phyloP scores from a whole-genome alignment of 1,284 basidiomycete species.

The Malassezia caprae region DNA sequence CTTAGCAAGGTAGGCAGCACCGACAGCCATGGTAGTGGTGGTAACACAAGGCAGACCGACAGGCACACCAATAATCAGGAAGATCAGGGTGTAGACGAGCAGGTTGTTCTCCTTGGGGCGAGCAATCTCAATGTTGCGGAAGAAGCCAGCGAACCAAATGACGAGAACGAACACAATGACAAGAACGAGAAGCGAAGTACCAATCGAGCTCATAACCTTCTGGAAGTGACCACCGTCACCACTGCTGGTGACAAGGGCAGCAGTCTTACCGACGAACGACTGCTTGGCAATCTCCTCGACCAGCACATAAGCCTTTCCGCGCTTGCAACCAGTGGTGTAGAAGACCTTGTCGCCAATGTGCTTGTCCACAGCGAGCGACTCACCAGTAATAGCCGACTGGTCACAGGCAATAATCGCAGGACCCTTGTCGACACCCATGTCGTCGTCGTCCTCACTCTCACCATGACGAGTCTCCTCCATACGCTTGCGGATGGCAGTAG shows the following conservation, averaged over 20 bases:
- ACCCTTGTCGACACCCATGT: slow-evolving; percentile 51
- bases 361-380: slow-evolving; percentile 56
- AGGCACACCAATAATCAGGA: slow-evolving; percentile 55
- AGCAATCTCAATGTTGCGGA: slow-evolving; percentile 52
- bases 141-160: slow-evolving; percentile 53
- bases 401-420: slow-evolving; percentile 54
- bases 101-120: slow-evolving; percentile 52
- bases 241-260: slow-evolving; percentile 50
- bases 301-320: slow-evolving; percentile 53
- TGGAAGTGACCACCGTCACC: slow-evolving; percentile 53
- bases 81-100: slow-evolving; percentile 53
- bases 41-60: slow-evolving; percentile 55
- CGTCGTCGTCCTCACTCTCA: slow-evolving; percentile 46
- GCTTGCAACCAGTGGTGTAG: slow-evolving; percentile 52
- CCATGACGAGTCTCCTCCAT: slow-evolving; percentile 36
- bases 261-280: slow-evolving; percentile 53
- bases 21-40: slow-evolving; percentile 55
- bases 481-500: slow-evolving; percentile 43
- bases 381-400: slow-evolving; percentile 55
- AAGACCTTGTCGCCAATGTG: slow-evolving; percentile 53
- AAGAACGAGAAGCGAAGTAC: slow-evolving; percentile 53
- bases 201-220: slow-evolving; percentile 54
- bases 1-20: slow-evolving; percentile 55
- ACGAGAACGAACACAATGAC: slow-evolving; percentile 53
- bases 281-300: slow-evolving; percentile 53